Evolutionary conservation across 352 stramenopile genomes (phyloP).

Genomic region (Pythium rhizo-oryzae): DNA sequence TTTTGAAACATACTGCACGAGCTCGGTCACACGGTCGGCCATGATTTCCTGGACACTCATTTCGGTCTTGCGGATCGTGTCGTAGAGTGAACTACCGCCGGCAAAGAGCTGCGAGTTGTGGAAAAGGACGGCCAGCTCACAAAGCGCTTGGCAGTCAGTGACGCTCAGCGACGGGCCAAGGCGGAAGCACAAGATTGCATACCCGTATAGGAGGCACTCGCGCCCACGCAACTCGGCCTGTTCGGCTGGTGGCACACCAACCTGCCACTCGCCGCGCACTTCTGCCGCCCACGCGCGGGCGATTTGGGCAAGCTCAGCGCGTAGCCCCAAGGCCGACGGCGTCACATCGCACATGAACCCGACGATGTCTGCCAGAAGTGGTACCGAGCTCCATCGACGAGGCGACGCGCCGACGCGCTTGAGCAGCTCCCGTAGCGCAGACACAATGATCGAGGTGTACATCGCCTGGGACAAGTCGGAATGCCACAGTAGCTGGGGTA

Average conservation of each 20-base stretch:
- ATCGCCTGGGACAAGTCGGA: constrained; percentile 26
- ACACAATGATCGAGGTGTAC: constrained; percentile 2
- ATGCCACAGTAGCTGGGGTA: constrained; percentile 41
- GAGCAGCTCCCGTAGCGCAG: not conserved
- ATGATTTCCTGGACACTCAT: constrained; percentile 15
- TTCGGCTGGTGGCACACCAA: constrained; percentile 3
- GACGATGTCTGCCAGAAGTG: constrained; percentile 23
- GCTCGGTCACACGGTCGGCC: constrained; percentile 7
- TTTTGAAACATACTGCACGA: constrained; percentile 6
- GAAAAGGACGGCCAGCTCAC: constrained; percentile 13
- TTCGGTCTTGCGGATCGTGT: not conserved
- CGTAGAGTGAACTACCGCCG: constrained; percentile 1
- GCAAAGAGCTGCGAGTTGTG: constrained; percentile 12
- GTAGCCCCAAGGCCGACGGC: not conserved
- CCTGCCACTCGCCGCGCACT: not conserved
- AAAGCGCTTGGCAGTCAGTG: not conserved
- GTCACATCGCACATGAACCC: constrained; percentile 7
- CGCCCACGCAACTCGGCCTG: constrained; percentile 9
- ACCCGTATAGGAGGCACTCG: constrained; percentile 23
- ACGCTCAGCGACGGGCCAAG: not conserved
- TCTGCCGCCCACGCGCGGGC: constrained; percentile 7
- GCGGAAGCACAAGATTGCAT: constrained; percentile 11
- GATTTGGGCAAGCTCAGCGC: constrained; percentile 3
- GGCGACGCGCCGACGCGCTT: constrained; percentile 9
- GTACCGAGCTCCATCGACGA: constrained; percentile 15